Evolutionary conservation across 345 rosid species (phyloP), one percentile per base, ranked within the genome.

Genomic region (Citrus maxima): DNA sequence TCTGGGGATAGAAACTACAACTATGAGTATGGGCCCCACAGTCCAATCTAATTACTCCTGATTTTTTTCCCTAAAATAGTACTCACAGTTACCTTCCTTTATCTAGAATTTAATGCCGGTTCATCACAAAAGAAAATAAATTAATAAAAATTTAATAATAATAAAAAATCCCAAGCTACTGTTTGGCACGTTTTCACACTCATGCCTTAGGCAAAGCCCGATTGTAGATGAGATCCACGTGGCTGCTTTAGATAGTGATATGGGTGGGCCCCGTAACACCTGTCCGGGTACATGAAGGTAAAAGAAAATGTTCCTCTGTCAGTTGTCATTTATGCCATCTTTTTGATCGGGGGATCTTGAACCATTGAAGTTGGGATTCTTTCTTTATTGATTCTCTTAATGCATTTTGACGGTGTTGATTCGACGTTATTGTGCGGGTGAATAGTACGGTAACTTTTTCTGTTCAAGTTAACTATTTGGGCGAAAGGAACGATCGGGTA

Each of bases 181-280:
- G 67, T 74, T 64, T 49, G 81, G 72, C 79, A 58, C 76, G 73
- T 73, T 73, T 73, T 61, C 77, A 68, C 58, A 1, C 25, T 19
- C 40, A 3, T 7, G 58, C 3, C 25, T 2, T 59, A 4, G 62
- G 13, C 22, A 4, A 46, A 49, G 70, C 13, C 25, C 70, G 37
- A 16, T 67, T 81, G 73, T 56, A 0, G 80, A 82, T 79, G 55
- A 65, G 5, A 24, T 9, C 37, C 27, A 69, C 77, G 79, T 72
- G 64, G 38, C 55, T 4, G 64, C 64, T 49, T 22, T 9, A 6
- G 2, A 8, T 32, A 5, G 34, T 35, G 74, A 67, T 56, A 28
- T 61, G 18, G 63, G 80, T 34, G 73, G 22, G 75, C 63, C 65
- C 51, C 5, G 3, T 37, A n/a, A 10, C 40, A 3, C 74, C 27